Percentiles rank a stretch among this genome's conserved stretches.
Evolutionary conservation across 2,329 filamentous ascomycete species (phyloP).

Genomic region (Thelonectria olida): DNA sequence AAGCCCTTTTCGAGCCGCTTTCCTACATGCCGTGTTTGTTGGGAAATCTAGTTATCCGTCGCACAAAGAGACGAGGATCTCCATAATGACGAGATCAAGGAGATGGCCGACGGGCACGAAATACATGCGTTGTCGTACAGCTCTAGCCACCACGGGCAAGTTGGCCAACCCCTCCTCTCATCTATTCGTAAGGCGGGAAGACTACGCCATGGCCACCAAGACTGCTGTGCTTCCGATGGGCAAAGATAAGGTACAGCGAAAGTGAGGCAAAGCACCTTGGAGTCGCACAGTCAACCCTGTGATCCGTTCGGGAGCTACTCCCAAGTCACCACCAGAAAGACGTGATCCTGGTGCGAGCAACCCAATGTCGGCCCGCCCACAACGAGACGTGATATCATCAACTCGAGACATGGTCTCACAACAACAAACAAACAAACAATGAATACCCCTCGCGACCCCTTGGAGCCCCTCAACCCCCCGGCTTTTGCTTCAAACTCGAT

Average conservation of each 20-base stretch:
- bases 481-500: neutral
- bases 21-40: constrained; percentile 13
- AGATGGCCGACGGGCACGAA: constrained; percentile 28
- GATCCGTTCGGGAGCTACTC: constrained; percentile 19
- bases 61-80: constrained; percentile 21
- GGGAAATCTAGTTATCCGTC: neutral
- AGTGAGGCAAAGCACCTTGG: constrained; percentile 5
- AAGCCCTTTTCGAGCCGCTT: constrained; percentile 25
- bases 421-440: neutral
- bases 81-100: constrained; percentile 14
- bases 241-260: constrained; percentile 10
- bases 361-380: constrained; percentile 24
- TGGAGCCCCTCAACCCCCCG: neutral
- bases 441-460: constrained; percentile 10
- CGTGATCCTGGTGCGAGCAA: constrained; percentile 36
- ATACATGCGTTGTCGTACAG: constrained; percentile 29
- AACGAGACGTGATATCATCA: constrained; percentile 29
- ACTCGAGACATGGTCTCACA: constrained; percentile 22
- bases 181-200: constrained; percentile 9
- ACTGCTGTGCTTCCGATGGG: neutral
- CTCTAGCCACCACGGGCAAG: constrained; percentile 31
- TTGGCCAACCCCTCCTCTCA: constrained; percentile 35
- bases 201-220: neutral
- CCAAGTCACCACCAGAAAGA: constrained; percentile 22
- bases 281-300: constrained; percentile 31